These are phyloP conservation scores for Umbelopsis ramanniana DNA, from an alignment of 192 early-diverging fungal species.

Conservation along the genomic window DNA sequence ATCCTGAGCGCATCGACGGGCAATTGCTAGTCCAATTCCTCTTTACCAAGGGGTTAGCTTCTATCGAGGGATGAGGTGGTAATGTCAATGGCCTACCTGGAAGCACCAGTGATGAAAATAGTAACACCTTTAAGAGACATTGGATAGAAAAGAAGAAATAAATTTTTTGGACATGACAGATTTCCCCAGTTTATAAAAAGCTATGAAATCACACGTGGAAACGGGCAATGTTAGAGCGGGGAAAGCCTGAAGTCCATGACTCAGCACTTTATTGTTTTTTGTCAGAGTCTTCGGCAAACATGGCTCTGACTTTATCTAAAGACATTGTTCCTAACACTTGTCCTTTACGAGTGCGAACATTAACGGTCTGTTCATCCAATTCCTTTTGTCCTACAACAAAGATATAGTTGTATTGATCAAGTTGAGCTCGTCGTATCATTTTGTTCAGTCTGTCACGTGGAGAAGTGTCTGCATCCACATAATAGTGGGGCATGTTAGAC, in stretches of 20 bases:
- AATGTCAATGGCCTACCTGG: conserved; percentile 36
- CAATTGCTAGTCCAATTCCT: conserved; percentile 85
- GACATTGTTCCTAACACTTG: conserved; percentile 64
- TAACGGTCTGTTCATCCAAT: conserved; percentile 65
- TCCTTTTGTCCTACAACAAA: conserved; percentile 88
- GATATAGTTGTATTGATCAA: conserved; percentile 85
- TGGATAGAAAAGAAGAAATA: background rate
- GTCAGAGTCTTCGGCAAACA: conserved; percentile 62
- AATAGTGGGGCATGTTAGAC: conserved; percentile 45
- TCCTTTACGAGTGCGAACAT: conserved; percentile 72
- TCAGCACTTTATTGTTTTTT: conserved; percentile 41
- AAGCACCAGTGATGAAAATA: conserved; percentile 63
- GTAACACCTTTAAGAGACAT: conserved; percentile 59
- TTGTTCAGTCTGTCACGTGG: conserved; percentile 70
- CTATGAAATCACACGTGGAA: background rate
- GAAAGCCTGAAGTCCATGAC: background rate
- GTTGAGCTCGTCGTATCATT: conserved; percentile 79
- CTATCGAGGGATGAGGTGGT: background rate
- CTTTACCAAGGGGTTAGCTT: conserved; percentile 14
- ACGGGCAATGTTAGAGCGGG: background rate
- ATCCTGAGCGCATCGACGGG: conserved; percentile 62
- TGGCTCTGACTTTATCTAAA: conserved; percentile 52
- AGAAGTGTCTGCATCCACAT: conserved; percentile 80
- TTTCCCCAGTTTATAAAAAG: too few species aligned
- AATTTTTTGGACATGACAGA: background rate